Conservation (phyloP, 805 yeast genomes). For the Wickerhamiella parazyma region DNA sequence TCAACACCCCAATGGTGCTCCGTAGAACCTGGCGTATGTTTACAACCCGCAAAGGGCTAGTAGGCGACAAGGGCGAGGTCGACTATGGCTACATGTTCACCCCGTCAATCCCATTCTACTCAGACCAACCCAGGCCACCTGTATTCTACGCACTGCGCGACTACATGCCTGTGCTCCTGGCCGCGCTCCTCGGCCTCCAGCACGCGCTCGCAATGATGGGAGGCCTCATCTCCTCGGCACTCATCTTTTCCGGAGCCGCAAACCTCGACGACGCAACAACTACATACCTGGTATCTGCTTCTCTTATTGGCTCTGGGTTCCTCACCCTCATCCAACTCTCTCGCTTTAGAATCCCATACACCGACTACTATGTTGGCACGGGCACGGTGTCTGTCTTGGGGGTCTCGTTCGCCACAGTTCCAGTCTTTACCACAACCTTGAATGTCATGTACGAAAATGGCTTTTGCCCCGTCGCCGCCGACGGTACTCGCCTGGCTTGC, state of each 20-base stretch:
- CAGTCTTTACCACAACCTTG: constrained; percentile 60
- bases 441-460: constrained; percentile 72
- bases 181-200: constrained; percentile 71
- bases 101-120: constrained; percentile 60
- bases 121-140: constrained; percentile 44
- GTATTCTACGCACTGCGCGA: constrained; percentile 62
- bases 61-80: constrained; percentile 26
- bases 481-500: constrained; percentile 61
- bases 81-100: constrained; percentile 68
- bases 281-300: constrained; percentile 57
- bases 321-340: constrained; percentile 66
- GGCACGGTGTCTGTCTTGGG: constrained; percentile 85
- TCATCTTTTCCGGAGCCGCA: constrained; percentile 53
- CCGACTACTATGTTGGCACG: constrained; percentile 71
- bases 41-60: neutral
- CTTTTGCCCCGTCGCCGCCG: constrained; percentile 44
- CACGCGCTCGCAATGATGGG: constrained; percentile 86
- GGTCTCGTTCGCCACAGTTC: constrained; percentile 76
- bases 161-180: constrained; percentile 65
- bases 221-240: constrained; percentile 75
- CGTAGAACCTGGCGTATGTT: too few species aligned
- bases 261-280: constrained; percentile 36
- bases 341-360: constrained; percentile 57
- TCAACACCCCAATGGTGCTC: too few species aligned
- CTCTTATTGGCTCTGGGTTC: constrained; percentile 56